A percentile compares a stretch with the other conserved stretches of the same genome.
phyloP scores from a whole-genome alignment of 805 yeast genomes.

The Starmera caribaea region DNA sequence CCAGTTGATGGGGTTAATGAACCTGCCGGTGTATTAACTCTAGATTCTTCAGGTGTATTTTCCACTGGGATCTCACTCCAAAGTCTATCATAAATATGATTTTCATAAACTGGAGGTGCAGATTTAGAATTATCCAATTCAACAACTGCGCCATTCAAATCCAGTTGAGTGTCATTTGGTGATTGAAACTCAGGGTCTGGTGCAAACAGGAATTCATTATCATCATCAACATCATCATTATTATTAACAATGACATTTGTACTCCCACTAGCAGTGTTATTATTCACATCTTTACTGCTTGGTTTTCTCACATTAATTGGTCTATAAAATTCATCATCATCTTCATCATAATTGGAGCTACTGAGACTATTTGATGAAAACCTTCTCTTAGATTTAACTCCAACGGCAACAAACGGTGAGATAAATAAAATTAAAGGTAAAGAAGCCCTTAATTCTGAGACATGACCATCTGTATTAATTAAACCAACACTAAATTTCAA shows the following conservation, averaged over 20 bases:
- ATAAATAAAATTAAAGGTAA: conserved; percentile 72
- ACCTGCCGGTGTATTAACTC: conserved; percentile 19
- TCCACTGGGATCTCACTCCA: conserved; percentile 48
- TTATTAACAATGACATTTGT: conserved; percentile 4
- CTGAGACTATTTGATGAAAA: conserved; percentile 17
- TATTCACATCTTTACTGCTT: conserved; percentile 1
- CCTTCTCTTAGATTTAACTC: conserved; percentile 29
- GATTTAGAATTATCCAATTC: conserved; percentile 35
- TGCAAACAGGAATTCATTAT: conserved; percentile 31
- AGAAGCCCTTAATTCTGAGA: conserved; percentile 85
- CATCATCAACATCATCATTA: conserved; percentile 16
- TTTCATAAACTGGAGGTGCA: conserved; percentile 84
- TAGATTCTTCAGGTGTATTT: conserved; percentile 23
- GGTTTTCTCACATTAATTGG: background rate
- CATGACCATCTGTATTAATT: conserved; percentile 84
- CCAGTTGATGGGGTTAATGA: conserved; percentile 14
- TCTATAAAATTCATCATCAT: background rate
- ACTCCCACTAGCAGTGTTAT: conserved; percentile 5
- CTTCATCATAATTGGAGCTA: conserved; percentile 6
- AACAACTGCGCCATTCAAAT: conserved; percentile 11
- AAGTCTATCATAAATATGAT: conserved; percentile 70
- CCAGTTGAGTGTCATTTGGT: conserved; percentile 9
- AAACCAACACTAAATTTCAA: conserved; percentile 72
- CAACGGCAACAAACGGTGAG: conserved; percentile 72
- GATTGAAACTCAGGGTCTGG: conserved; percentile 23